Evolutionary conservation across 2,329 filamentous ascomycete genomes (phyloP).

Genomic region (Orbilia oligospora): DNA sequence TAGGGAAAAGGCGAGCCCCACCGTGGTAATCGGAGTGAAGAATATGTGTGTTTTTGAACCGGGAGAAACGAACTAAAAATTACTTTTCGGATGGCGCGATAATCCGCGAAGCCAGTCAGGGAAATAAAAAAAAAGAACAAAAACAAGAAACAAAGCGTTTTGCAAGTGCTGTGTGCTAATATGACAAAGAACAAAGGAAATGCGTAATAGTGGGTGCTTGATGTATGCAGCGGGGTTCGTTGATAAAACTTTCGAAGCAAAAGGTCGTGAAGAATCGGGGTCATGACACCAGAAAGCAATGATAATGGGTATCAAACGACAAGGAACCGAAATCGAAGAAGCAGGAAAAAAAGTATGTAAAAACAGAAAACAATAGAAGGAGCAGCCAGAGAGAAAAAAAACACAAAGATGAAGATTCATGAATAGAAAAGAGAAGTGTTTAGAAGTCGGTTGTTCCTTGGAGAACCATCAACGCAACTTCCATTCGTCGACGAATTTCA

Average conservation of each 20-base stretch:
- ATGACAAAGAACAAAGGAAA: conserved; percentile 21
- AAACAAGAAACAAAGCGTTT: not conserved
- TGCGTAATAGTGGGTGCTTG: conserved; percentile 15
- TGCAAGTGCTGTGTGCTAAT: conserved; percentile 29
- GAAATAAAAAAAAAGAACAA: not conserved
- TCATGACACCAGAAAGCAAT: conserved; percentile 60
- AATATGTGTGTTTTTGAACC: not conserved
- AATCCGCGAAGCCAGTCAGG: conserved; percentile 6
- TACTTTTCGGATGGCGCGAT: conserved; percentile 21
- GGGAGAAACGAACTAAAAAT: conserved; percentile 23
- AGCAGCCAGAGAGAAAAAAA: conserved; percentile 53
- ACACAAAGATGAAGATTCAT: not conserved
- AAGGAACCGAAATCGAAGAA: conserved; percentile 41
- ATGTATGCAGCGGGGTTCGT: conserved; percentile 57
- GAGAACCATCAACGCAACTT: conserved; percentile 60
- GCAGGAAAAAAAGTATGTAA: conserved; percentile 26
- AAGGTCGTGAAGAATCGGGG: conserved; percentile 58
- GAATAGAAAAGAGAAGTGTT: conserved; percentile 33
- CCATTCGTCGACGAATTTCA: conserved; percentile 57
- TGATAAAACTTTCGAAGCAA: conserved; percentile 46
- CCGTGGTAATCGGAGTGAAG: conserved; percentile 12
- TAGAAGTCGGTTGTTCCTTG: conserved; percentile 51
- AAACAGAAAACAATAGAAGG: conserved; percentile 47
- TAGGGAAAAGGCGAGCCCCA: not conserved
- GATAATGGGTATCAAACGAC: conserved; percentile 60